Base-by-base conservation (phyloP, 2,329 filamentous ascomycete species). In the Aspergillus puulaauensis region DNA sequence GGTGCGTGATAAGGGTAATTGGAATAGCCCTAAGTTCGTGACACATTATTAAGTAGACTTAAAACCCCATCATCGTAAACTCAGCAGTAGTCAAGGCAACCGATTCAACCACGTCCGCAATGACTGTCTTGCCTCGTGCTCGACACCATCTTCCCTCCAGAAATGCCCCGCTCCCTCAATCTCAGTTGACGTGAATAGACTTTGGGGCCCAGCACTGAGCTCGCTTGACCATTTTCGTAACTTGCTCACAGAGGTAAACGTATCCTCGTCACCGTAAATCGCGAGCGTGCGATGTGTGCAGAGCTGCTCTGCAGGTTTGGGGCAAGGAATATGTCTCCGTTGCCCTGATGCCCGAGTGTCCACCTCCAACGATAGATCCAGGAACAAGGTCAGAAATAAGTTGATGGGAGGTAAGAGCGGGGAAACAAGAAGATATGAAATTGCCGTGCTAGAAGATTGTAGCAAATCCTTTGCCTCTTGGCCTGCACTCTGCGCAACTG, bases 211-310 rank as follows among this genome's bases (percentile, higher is more conserved):
- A 12, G 72, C 70, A 17, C 74, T 71, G 45, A 93, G 74, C 58
- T 78, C 80, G 41, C 77, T 75, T 9, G 79, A 79, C 93, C 93
- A 96, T 1, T 79, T 75, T 11, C 83, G 81, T 64, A 93, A 78
- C 71, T 85, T 90, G 57, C 80, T 82, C 3, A 78, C 79, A 1
- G 86, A 83, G 1, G 90, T 87, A 63, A 97, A 96, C 0, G 82
- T 75, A 71, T 98, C 93, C 4, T 83, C 79, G 51, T 88, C 85
- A 1, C 93, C 93, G 68, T 87, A 96, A 0, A 96, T 73, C 0
- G 85, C 86, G 35, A 96, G 71, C 0, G 88, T 88, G 1, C 81
- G 80, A 65, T 87, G 81, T 2, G 62, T 61, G 37, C 75, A 71
- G 1, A 84, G 74, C 49, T 90, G 76, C 66, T 89, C 86, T 52